Conservation (phyloP, 1,284 basidiomycete species). For the Stereum hirsutum region DNA sequence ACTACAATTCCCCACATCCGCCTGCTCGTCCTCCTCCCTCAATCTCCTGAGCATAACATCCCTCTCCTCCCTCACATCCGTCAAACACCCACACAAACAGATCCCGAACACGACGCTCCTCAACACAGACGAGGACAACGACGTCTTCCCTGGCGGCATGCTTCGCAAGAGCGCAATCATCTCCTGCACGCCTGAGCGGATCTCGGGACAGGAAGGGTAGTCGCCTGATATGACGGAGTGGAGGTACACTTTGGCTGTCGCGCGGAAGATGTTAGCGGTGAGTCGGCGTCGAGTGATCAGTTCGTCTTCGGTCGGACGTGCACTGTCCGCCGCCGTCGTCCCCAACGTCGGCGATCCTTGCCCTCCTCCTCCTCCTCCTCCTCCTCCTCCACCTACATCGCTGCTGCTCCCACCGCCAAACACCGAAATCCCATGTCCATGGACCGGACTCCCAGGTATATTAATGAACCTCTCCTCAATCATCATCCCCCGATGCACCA, state of each 20-base stretch:
- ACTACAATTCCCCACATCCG: slow-evolving; percentile 52
- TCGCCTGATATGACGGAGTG: slow-evolving; percentile 64
- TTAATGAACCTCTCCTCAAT: slow-evolving; percentile 39
- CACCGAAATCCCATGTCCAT: no score
- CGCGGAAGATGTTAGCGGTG: slow-evolving; percentile 64
- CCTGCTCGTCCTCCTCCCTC: slow-evolving; percentile 32
- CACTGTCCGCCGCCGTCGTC: neutral
- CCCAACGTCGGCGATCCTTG: neutral
- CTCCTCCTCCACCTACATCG: no score
- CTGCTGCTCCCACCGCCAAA: no score
- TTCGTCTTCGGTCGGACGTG: slow-evolving; percentile 12
- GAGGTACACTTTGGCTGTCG: slow-evolving; percentile 64
- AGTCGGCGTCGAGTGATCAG: slow-evolving; percentile 36
- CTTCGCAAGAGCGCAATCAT: slow-evolving; percentile 40
- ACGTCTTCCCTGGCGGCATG: slow-evolving; percentile 29
- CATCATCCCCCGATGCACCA: slow-evolving; percentile 39
- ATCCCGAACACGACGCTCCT: slow-evolving; percentile 72
- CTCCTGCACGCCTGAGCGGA: slow-evolving; percentile 42
- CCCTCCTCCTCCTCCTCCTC: no score
- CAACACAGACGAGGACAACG: slow-evolving; percentile 46
- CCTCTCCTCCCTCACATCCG: slow-evolving; percentile 38
- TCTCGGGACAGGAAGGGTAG: slow-evolving; percentile 51
- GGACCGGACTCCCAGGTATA: neutral
- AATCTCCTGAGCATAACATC: slow-evolving; percentile 37
- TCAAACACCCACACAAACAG: slow-evolving; percentile 63